Conservation (phyloP, 805 yeast genomes). For the Candida michaelii region DNA sequence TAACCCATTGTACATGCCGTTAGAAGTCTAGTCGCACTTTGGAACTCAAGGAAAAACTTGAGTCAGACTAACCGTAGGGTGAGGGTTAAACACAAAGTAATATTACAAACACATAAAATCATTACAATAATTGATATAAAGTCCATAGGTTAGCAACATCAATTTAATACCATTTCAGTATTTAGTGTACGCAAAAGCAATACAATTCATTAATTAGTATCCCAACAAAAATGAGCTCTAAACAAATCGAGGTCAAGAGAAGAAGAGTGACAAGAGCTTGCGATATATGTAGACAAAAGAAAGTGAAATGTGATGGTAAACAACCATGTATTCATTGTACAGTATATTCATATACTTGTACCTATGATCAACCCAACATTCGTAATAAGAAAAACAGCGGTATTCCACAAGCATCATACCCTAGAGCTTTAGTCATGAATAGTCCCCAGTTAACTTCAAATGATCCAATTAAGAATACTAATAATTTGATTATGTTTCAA, state of each 20-base stretch:
- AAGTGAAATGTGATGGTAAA: slow-evolving; percentile 77
- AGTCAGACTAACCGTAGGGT: not conserved
- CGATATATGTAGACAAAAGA: slow-evolving; percentile 70
- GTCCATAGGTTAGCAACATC: no score
- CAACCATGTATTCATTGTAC: slow-evolving; percentile 83
- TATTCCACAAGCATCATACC: slow-evolving; percentile 26
- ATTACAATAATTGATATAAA: no score
- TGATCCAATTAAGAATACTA: slow-evolving; percentile 14
- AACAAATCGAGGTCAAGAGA: slow-evolving; percentile 40
- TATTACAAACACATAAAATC: no score
- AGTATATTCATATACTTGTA: slow-evolving; percentile 80
- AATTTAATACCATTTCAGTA: no score
- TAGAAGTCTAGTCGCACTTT: not conserved
- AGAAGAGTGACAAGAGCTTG: slow-evolving; percentile 74
- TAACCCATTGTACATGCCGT: no score
- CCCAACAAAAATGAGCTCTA: slow-evolving; percentile 4
- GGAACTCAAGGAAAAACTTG: not conserved
- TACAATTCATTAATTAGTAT: not conserved
- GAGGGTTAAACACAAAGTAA: not conserved
- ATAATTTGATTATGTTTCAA: slow-evolving; percentile 29
- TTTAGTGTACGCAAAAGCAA: no score
- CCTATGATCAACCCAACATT: slow-evolving; percentile 75
- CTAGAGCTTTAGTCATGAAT: slow-evolving; percentile 10
- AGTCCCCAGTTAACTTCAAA: slow-evolving; percentile 7
- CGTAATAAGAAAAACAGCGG: slow-evolving; percentile 47